A percentile compares a stretch with the other conserved stretches of the same genome.
phyloP scores from a whole-genome alignment of 2,329 filamentous ascomycete species.

The Nectriaceae sp. region DNA sequence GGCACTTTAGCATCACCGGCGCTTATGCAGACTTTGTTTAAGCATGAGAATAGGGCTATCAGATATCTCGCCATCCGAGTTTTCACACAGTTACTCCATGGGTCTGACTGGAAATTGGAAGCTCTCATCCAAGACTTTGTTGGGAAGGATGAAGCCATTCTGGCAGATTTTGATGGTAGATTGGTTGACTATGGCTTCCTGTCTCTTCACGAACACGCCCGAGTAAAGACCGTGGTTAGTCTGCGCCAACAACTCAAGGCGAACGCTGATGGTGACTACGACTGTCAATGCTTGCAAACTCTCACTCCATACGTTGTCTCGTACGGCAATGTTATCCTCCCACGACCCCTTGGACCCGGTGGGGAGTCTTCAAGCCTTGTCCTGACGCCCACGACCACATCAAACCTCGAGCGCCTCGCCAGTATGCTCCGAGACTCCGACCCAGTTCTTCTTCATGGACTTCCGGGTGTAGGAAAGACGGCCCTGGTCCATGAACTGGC shows the following conservation, averaged over 20 bases:
- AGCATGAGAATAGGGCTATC: constrained; percentile 59
- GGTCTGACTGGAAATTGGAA: constrained; percentile 78
- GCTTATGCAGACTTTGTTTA: constrained; percentile 69
- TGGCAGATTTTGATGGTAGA: constrained; percentile 74
- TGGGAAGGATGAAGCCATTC: constrained; percentile 58
- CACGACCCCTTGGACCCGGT: constrained; percentile 56
- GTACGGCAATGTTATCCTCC: constrained; percentile 69
- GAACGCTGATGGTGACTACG: constrained; percentile 7
- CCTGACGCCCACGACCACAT: constrained; percentile 69
- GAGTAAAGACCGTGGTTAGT: constrained; percentile 48
- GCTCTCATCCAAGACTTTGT: constrained; percentile 69
- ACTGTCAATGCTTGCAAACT: constrained; percentile 32
- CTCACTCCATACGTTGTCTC: constrained; percentile 64
- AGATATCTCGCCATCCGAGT: constrained; percentile 82
- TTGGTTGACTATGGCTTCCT: constrained; percentile 78
- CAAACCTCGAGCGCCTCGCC: constrained; percentile 73
- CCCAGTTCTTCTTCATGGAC: constrained; percentile 79
- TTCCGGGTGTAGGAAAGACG: constrained; percentile 89
- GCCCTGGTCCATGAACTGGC: constrained; percentile 82
- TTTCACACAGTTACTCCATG: constrained; percentile 76
- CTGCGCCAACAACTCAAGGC: constrained; percentile 42
- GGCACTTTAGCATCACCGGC: constrained; percentile 64
- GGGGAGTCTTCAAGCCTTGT: constrained; percentile 56
- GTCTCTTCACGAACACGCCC: constrained; percentile 57
- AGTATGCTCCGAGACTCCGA: constrained; percentile 64